Conservation (phyloP, 805 yeast species). For the Candida krabiensis region DNA sequence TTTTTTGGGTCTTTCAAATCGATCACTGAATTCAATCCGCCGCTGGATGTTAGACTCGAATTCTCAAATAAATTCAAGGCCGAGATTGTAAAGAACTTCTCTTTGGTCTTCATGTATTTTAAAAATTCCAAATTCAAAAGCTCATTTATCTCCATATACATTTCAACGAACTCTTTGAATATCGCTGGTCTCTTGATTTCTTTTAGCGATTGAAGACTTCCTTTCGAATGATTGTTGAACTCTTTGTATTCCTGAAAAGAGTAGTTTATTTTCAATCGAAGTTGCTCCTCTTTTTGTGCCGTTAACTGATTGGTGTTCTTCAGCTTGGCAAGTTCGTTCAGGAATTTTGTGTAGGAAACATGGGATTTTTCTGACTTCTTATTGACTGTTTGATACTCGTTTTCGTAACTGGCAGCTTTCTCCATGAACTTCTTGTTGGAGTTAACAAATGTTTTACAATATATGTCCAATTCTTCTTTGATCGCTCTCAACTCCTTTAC, state of each 20-base stretch:
- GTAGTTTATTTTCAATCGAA: conserved; percentile 35
- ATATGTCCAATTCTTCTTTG: conserved; percentile 3
- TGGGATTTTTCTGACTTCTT: conserved; percentile 1
- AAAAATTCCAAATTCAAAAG: conserved; percentile 1
- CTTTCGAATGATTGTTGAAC: not conserved
- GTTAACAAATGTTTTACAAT: not conserved
- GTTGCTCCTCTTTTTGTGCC: conserved; percentile 14
- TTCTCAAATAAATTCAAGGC: conserved; percentile 5
- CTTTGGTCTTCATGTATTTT: conserved; percentile 5
- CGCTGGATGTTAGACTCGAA: conserved; percentile 1
- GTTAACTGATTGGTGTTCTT: conserved; percentile 15
- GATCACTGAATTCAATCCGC: conserved; percentile 2
- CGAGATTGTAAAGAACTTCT: conserved; percentile 3
- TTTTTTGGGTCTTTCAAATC: conserved; percentile 1
- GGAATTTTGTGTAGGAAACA: not conserved
- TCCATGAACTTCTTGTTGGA: not conserved
- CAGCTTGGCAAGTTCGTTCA: conserved; percentile 17
- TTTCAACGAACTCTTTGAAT: not conserved
- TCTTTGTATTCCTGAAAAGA: conserved; percentile 2
- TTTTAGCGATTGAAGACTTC: not conserved
- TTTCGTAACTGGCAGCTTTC: not conserved
- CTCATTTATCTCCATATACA: conserved; percentile 6
- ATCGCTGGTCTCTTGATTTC: not conserved
- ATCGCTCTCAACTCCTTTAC: conserved; percentile 2
- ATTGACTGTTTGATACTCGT: not conserved